Evolutionary conservation across 1,284 basidiomycete species (phyloP).

Genomic region (Ganoderma sinense): DNA sequence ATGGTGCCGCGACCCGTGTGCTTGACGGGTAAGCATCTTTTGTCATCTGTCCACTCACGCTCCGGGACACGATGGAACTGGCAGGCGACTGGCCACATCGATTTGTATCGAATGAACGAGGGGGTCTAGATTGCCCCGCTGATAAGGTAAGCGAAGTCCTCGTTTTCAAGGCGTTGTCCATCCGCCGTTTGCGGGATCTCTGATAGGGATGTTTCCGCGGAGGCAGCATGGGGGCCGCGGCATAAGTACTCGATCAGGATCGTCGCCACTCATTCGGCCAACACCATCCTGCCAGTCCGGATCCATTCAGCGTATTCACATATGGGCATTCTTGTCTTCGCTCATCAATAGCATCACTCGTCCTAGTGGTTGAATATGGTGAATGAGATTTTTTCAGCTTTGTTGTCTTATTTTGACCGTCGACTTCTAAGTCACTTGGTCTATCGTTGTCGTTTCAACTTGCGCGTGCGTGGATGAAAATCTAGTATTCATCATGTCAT

Average conservation of each 20-base stretch:
- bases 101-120: background rate
- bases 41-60: background rate
- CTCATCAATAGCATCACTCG: background rate
- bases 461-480: background rate
- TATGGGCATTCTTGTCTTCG: background rate
- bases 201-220: background rate
- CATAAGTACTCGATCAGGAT: background rate
- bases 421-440: background rate
- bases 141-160: background rate
- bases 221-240: background rate
- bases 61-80: background rate
- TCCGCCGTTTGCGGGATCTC: background rate
- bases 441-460: background rate
- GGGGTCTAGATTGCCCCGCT: background rate
- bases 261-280: background rate
- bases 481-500: background rate
- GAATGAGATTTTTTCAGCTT: background rate
- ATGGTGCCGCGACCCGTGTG: background rate
- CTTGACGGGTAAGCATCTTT: background rate
- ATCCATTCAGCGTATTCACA: too few relatives aligned
- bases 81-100: background rate
- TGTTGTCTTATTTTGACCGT: background rate
- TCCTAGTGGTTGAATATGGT: background rate
- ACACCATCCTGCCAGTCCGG: background rate
- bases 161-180: background rate